Conservation (phyloP, 129 eudicot species). For the Deinandra increscens region DNA sequence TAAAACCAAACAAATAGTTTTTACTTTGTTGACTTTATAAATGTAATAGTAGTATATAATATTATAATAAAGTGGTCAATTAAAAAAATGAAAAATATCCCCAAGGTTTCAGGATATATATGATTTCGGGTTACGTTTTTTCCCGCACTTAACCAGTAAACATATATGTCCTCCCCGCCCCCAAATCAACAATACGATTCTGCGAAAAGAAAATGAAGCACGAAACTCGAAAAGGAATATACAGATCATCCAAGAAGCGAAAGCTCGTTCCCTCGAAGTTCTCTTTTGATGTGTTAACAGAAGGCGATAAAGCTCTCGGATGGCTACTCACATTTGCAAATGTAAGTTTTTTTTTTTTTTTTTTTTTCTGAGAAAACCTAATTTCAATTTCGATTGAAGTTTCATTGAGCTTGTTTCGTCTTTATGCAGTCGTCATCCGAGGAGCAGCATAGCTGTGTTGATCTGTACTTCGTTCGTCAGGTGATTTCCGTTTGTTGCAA, state of each 20-base stretch:
- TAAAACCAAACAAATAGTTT: too few species aligned
- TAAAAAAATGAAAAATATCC: too few species aligned
- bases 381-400: background rate
- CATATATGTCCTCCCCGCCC: too few species aligned
- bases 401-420: background rate
- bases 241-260: constrained; percentile 69
- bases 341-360: constrained; percentile 37
- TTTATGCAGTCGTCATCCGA: constrained; percentile 77
- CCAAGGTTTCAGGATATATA: too few species aligned
- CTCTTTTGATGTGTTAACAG: constrained; percentile 77
- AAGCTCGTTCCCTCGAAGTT: constrained; percentile 69
- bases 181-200: too few species aligned
- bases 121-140: too few species aligned
- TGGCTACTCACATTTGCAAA: constrained; percentile 91
- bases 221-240: constrained; percentile 58
- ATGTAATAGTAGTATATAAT: too few species aligned
- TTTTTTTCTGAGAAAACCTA: background rate
- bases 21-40: too few species aligned
- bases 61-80: too few species aligned
- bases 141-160: too few species aligned
- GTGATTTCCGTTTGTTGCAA: constrained; percentile 23
- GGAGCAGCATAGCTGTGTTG: constrained; percentile 89
- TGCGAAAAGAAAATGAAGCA: constrained; percentile 58
- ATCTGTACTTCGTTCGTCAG: constrained; percentile 93
- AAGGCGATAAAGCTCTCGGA: constrained; percentile 97